Percentiles rank a stretch among this genome's conserved stretches.
Conservation (phyloP, 495 filamentous ascomycete species). For the Glarea lozoyensis region DNA sequence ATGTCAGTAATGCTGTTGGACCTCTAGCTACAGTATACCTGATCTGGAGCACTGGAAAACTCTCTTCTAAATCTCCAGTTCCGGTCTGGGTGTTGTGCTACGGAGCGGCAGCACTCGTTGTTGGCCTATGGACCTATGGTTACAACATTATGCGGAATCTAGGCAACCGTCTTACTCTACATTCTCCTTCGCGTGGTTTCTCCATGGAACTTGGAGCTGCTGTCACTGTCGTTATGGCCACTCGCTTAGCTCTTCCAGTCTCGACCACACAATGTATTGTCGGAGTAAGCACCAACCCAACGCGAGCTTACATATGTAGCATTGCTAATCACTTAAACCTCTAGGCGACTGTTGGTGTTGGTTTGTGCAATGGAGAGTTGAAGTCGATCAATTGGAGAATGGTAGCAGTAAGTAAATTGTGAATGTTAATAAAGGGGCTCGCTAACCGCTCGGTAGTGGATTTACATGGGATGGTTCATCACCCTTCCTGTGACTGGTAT, state of each 20-base stretch:
- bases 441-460: no score
- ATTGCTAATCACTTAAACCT: no score
- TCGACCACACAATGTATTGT: slow-evolving; percentile 55
- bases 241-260: slow-evolving; percentile 45
- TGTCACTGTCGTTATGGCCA: slow-evolving; percentile 57
- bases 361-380: slow-evolving; percentile 48
- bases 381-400: slow-evolving; percentile 53
- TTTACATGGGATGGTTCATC: slow-evolving; percentile 50
- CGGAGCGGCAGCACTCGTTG: slow-evolving; percentile 46
- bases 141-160: slow-evolving; percentile 62
- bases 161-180: slow-evolving; percentile 59
- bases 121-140: slow-evolving; percentile 64
- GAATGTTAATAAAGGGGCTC: no score
- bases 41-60: slow-evolving; percentile 47
- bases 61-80: slow-evolving; percentile 42
- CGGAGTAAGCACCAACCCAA: no score
- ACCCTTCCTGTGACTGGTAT: slow-evolving; percentile 48
- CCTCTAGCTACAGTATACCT: slow-evolving; percentile 61
- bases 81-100: slow-evolving; percentile 58
- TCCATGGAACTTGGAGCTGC: slow-evolving; percentile 59
- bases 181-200: slow-evolving; percentile 60
- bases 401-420: no score
- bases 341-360: slow-evolving; percentile 53
- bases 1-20: slow-evolving; percentile 67
- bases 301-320: no score